These are phyloP conservation scores for Starmerella apis DNA, from an alignment of 805 yeast genomes.

Conservation along the genomic window DNA sequence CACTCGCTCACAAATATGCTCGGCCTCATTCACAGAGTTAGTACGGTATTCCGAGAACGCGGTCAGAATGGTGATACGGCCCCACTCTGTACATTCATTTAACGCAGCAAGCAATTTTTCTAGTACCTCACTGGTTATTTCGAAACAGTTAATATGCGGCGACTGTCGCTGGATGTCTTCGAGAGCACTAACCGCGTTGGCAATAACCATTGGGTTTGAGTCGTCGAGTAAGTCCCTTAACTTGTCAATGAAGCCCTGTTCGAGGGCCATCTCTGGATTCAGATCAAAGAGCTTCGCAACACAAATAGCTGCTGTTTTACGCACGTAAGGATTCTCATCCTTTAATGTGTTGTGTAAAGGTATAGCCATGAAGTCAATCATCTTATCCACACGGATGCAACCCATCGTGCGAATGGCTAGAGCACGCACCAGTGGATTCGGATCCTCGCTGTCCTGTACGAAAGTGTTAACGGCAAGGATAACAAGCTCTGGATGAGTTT, in stretches of 20 bases:
- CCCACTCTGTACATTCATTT: conserved; percentile 99
- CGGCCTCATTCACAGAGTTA: conserved; percentile 51
- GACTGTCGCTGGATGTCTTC: conserved; percentile 70
- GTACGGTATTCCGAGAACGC: conserved; percentile 68
- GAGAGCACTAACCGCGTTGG: conserved; percentile 80
- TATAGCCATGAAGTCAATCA: conserved; percentile 87
- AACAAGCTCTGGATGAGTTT: conserved; percentile 88
- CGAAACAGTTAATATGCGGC: conserved; percentile 41
- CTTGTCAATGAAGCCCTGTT: conserved; percentile 70
- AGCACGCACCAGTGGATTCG: conserved; percentile 90
- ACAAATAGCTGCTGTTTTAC: conserved; percentile 95
- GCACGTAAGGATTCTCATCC: conserved; percentile 93
- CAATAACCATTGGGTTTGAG: conserved; percentile 93
- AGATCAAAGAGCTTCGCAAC: conserved; percentile 90
- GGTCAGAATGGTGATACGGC: conserved; percentile 77
- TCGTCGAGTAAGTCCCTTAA: conserved; percentile 64
- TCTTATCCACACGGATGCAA: conserved; percentile 87
- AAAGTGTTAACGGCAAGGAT: conserved; percentile 94
- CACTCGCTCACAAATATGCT: conserved; percentile 76
- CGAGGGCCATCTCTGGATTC: conserved; percentile 68
- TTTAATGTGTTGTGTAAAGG: conserved; percentile 74
- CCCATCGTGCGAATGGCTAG: conserved; percentile 98
- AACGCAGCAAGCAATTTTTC: conserved; percentile 65
- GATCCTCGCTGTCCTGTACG: conserved; percentile 89
- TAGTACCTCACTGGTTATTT: conserved; percentile 34